Evolutionary conservation across 2,329 filamentous ascomycete genomes (phyloP).

Genomic region (Cordyceps fumosorosea): DNA sequence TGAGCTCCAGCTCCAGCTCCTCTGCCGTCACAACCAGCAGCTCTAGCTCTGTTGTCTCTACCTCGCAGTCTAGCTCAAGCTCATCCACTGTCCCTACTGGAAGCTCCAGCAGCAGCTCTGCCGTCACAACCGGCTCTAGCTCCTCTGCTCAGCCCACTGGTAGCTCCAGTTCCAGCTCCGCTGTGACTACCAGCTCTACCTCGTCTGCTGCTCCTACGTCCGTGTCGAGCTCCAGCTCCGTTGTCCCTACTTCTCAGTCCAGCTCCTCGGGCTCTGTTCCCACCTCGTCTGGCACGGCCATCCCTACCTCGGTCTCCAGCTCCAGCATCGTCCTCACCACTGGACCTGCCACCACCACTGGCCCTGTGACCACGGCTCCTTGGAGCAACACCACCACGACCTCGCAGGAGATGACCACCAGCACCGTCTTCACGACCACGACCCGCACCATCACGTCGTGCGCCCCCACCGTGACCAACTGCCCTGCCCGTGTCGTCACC

Average conservation of each 20-base stretch:
- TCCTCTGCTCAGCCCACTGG: background rate
- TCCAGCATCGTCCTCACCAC: background rate
- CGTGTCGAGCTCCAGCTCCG: background rate
- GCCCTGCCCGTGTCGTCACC: constrained; percentile 15
- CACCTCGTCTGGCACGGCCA: background rate
- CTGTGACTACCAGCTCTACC: background rate
- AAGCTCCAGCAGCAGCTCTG: background rate
- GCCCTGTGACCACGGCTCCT: background rate
- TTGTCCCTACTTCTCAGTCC: background rate
- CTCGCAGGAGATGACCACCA: constrained; percentile 14
- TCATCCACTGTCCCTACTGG: background rate
- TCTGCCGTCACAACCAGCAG: background rate
- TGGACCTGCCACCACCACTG: background rate
- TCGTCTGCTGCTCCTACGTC: background rate
- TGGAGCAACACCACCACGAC: constrained; percentile 9
- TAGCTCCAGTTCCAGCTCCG: background rate
- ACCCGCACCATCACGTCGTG: constrained; percentile 17
- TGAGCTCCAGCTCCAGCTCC: background rate
- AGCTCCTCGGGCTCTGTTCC: background rate
- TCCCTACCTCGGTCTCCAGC: background rate
- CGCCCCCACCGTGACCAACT: constrained; percentile 15
- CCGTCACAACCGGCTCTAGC: background rate
- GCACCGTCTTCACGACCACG: constrained; percentile 14
- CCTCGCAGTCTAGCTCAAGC: background rate
- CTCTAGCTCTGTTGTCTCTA: constrained; percentile 9